Evolutionary conservation across 208 protist species (phyloP), one percentile per base, ranked within the genome.

Genomic region (Trypanosomatidae sp.): DNA sequence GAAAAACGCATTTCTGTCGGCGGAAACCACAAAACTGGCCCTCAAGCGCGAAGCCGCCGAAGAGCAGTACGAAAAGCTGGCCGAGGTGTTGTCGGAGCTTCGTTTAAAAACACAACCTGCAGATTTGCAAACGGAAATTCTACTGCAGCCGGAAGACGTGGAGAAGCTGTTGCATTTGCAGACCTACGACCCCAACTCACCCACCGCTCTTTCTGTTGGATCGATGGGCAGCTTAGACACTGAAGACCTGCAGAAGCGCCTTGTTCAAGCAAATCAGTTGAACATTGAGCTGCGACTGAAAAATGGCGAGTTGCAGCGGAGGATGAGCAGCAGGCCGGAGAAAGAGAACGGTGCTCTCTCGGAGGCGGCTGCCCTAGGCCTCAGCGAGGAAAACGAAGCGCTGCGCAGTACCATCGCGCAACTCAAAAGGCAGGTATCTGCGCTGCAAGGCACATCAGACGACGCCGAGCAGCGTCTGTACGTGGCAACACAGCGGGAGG

Each of bases 21-120:
- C 49, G 1, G 81, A 82, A 64, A 85, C 79, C 53, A 36, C 73
- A 17, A 65, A 64, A 12, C 73, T 82, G 2, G 53, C 22, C 17
- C 8, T 71, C 3, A 52, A 59, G 41, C 58, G 55, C 6, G 71
- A 70, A 53, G 58, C 65, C 0, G 53, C 67, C 1, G 73, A 84
- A 47, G 76, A 88, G 15, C 73, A 80, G n/a, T 53, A 80, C 46
- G 66, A 90, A 47, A 72, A 80, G 47, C 53, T 90, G 8, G 62
- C 39, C 25, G 70, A 79, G 41, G 70, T 53, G 19, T 50, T 78
- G 44, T 5, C 12, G 25, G 25, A 69, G 15, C 12, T 78, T 7
- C 65, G 47, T n/a, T n/a, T n/a, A n/a, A n/a, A n/a, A n/a, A n/a
- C n/a, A n/a, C n/a, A n/a, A n/a, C n/a, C n/a, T n/a, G n/a, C n/a